A percentile compares a stretch with the other conserved stretches of the same genome.
phyloP scores from a whole-genome alignment of 1,284 basidiomycete species.

The Quambalaria eucalypti region DNA sequence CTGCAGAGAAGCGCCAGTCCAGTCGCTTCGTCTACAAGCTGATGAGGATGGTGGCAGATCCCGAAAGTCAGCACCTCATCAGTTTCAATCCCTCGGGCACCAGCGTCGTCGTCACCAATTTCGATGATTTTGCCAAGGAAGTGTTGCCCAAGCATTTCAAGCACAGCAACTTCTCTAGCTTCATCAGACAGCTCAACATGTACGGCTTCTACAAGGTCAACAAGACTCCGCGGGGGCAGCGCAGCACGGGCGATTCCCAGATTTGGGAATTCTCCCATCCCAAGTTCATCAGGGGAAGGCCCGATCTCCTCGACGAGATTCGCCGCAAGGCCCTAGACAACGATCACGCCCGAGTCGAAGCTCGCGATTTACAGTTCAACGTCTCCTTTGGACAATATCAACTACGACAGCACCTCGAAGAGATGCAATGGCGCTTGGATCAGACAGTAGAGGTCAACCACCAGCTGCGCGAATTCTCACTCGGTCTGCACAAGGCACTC shows the following conservation, averaged over 20 bases:
- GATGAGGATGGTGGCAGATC: constrained; percentile 35
- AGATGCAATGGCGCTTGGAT: constrained; percentile 33
- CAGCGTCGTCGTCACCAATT: constrained; percentile 39
- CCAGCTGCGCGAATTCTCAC: constrained; percentile 20
- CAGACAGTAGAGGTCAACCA: constrained; percentile 30
- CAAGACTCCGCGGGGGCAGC: constrained; percentile 70
- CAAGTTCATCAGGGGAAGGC: constrained; percentile 71
- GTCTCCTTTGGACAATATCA: constrained; percentile 35
- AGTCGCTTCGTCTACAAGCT: constrained; percentile 39
- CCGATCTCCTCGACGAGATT: constrained; percentile 73
- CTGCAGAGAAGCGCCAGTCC: constrained; percentile 24
- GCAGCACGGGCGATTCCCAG: constrained; percentile 64
- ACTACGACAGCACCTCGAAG: constrained; percentile 31
- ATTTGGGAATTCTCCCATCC: constrained; percentile 82
- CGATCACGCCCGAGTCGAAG: constrained; percentile 32
- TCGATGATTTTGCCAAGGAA: constrained; percentile 42
- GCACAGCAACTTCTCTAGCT: constrained; percentile 66
- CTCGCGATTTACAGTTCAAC: constrained; percentile 33
- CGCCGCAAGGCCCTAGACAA: constrained; percentile 61
- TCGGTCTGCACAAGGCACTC: constrained; percentile 23
- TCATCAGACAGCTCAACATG: constrained; percentile 83
- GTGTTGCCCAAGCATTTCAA: constrained; percentile 48
- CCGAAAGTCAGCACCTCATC: constrained; percentile 35
- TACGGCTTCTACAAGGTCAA: constrained; percentile 47
- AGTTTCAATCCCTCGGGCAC: constrained; percentile 33